Conservation (phyloP, 2,329 filamentous ascomycete genomes). For the Tolypocladium inflatum region DNA sequence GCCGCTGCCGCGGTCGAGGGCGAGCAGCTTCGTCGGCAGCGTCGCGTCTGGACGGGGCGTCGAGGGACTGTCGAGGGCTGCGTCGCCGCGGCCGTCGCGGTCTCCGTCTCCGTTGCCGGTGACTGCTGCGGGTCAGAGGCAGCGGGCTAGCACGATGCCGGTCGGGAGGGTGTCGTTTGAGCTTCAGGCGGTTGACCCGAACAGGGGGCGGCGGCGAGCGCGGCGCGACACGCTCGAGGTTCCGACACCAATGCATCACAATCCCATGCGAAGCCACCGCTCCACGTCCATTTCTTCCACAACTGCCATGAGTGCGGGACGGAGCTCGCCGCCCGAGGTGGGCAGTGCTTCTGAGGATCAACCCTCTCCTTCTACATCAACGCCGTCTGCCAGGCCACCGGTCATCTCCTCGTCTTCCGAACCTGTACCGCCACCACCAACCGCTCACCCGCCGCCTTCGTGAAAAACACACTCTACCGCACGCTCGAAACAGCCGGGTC, state of each 20-base stretch:
- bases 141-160: constrained; percentile 6
- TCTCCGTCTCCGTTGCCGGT: not conserved
- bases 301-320: not conserved
- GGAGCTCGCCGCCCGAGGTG: not conserved
- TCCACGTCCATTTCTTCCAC: not conserved
- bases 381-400: not conserved
- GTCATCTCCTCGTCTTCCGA: not conserved
- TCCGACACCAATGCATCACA: constrained; percentile 1
- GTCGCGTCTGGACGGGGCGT: not conserved
- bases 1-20: constrained; percentile 22
- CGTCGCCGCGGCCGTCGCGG: not conserved
- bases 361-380: not conserved
- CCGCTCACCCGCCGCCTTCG: not conserved
- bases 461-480: not conserved
- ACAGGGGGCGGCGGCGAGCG: constrained; percentile 3
- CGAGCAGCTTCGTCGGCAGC: constrained; percentile 23
- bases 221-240: constrained; percentile 9
- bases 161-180: not conserved
- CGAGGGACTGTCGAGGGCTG: not conserved
- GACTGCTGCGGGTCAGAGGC: not conserved
- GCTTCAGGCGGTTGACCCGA: not conserved
- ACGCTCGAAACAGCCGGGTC: not conserved
- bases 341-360: not conserved
- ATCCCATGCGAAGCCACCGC: not conserved
- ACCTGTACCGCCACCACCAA: not conserved